Evolutionary conservation across 371 early-diverging fungal species (phyloP), one percentile per base, ranked within the genome.

Genomic region (Syncephalastrum contaminatum): DNA sequence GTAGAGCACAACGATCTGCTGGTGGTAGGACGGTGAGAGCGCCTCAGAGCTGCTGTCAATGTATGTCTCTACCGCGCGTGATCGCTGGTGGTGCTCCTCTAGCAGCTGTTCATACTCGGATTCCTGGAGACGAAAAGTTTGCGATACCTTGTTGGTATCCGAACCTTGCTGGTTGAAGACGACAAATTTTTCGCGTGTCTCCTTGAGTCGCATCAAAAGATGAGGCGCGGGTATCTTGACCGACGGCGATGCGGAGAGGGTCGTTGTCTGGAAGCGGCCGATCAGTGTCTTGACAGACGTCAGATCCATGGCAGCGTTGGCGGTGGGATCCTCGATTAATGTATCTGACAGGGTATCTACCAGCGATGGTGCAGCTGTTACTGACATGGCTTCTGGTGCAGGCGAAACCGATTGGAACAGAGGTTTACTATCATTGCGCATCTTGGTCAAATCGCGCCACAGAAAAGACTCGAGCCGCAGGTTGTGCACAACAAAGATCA

Each of bases 141-240:
- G 30, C 30, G n/a, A 16, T 6, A 13, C 39, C 42, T 46, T 18
- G 64, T 47, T 14, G 63, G 53, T 14, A 60, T 57, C 16, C 19
- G 15, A 15, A 43, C 25, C 7, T 36, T 12, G 49, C n/a, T 49
- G 13, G 25, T 30, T 42, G 16, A 72, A 25, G 12, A 60, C 63
- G 16, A 66, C 51, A 27, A 74, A 51, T 5, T 59, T 58, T 27
- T 60, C 59, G 25, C 68, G 66, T 4, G 70, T 51, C 22, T 86
- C 80, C 27, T 81, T 77, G 71, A 92, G 74, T 44, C 84, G 76
- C 12, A 80, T 64, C 40, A 96, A 70, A 12, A 92, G 72, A 60
- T 89, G 92, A 4, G 97, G 97, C 6, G 88, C 87, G 10, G 92
- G 88, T 44, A 92, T 85, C 14, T 69, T 68, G 24, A 94, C 91